Evolutionary conservation across 805 yeast genomes (phyloP).

Genomic region (Saccharomycopsis sp.): DNA sequence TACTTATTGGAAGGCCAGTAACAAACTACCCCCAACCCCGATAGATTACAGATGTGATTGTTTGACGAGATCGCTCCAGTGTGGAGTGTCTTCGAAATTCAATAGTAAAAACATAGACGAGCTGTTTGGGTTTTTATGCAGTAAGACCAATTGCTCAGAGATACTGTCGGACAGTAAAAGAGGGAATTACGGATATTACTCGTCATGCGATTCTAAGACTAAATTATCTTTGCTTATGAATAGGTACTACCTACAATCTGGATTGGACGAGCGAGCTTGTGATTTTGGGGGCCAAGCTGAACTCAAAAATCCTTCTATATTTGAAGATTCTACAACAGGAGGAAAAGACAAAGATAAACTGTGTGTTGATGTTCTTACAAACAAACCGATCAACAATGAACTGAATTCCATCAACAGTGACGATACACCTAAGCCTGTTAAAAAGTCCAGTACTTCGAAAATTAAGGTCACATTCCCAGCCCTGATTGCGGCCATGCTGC

Average conservation of each 20-base stretch:
- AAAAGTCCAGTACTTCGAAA: neutral
- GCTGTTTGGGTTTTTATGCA: conserved; percentile 54
- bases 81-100: conserved; percentile 53
- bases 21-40: conserved; percentile 74
- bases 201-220: conserved; percentile 66
- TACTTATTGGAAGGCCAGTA: conserved; percentile 58
- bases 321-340: conserved; percentile 1
- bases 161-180: conserved; percentile 53
- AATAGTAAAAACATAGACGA: conserved; percentile 49
- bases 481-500: neutral
- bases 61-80: conserved; percentile 42
- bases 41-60: conserved; percentile 61
- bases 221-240: conserved; percentile 63
- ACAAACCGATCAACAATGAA: neutral
- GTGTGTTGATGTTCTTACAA: neutral
- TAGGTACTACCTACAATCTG: conserved; percentile 34
- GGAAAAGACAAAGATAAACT: neutral
- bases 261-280: conserved; percentile 9
- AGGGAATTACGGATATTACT: conserved; percentile 68
- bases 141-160: conserved; percentile 50
- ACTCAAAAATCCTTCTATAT: conserved; percentile 1
- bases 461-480: neutral
- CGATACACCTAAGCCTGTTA: neutral
- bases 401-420: neutral
- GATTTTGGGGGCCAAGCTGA: conserved; percentile 15